Base-by-base conservation (phyloP, 148 eudicot genomes). In the Rhododendron griersonianum region DNA sequence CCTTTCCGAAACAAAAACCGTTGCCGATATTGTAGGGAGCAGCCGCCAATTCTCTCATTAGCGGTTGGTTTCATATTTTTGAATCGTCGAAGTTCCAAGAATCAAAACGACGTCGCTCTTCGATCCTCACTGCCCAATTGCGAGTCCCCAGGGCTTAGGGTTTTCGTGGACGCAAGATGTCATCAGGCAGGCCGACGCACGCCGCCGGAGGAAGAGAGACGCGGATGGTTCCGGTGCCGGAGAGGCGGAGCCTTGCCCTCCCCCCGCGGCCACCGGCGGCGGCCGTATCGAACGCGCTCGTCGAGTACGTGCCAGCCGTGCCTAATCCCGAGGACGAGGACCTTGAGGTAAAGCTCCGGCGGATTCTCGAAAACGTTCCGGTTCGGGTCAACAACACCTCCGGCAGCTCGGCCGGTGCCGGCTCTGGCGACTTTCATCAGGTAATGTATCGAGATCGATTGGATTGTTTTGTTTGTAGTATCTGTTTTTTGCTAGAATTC, bases 381-480 rank as follows among this genome's bases (percentile, higher is more conserved):
- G 99, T 95, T 39, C 98, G 98, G 5, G 99, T 97, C 44, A 95
- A 91, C 83, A 97, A 97, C 69, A 95, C 99, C 21, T 97, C 99
- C 55, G 99, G 99, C 16, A 94, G 98, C 84, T 97, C 99, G 16
- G 99, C 99, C 28, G 99, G 99, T 88, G 95, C 98, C 3, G 99
- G 99, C 82, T 97, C 99, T 81, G 99, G 99, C 37, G 99, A 97
- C 83, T 97, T 97, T 61, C 99, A 95, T 86, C 99, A 97, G 99
- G 99, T 97, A 83, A 59, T 25, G 4, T 23, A 65, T 63, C 30
- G 7, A 25, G 7, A 25, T 48, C 37, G 7, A 9, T 50, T 71
- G 19, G 19, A 5, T 30, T 30, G 21, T 71, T 30, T 3, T 14
- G 1, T 7, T 65, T 10, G 5, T 59, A 67, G 5, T 59, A 67